Evolutionary conservation across 2,329 filamentous ascomycete species (phyloP), one percentile per base, ranked within the genome.

Genomic region (Aureobasidium sp.): DNA sequence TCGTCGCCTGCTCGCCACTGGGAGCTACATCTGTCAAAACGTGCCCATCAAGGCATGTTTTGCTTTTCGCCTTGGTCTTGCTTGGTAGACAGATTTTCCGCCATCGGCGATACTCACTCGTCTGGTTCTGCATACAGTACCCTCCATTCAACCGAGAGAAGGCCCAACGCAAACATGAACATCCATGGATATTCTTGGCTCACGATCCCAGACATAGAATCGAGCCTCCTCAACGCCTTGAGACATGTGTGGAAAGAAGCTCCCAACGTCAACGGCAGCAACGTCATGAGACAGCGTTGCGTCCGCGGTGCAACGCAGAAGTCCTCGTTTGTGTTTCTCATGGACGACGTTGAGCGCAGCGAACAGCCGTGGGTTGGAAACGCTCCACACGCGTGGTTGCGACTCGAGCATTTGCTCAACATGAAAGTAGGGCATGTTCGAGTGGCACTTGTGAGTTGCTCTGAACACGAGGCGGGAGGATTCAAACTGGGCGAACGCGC

Each of bases 1-100:
- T 35, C 27, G n/a, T 37, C n/a, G 10, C 25, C 21, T 7, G 3
- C 23, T 42, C 25, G 50, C 51, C 51, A 55, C n/a, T 55, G 6
- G 19, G n/a, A 42, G 38, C 37, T 42, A 43, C 25, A 55, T 55
- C 51, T 55, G 25, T 55, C 51, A 55, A 43, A 55, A 55, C 51
- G 51, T 55, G 51, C 38, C 51, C 25, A 29, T 5, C 47, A 29
- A 17, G 38, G 23, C 23, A 33, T 19, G 5, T 33, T 42, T 55
- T 35, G 21, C 35, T 57, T 45, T 46, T 37, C 15, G 38, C 19
- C 37, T 55, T 55, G 51, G 42, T 46, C 29, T 3, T 57, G 27
- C 40, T 25, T 46, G 40, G 19, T 46, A 19, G n/a, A 37, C 27
- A 11, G 40, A n/a, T 19, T 15, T n/a, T 33, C 17, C 43, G 3